Evolutionary conservation across 805 yeast species (phyloP), one percentile per base, ranked within the genome.

Genomic region (Saturnispora kantuleensis): DNA sequence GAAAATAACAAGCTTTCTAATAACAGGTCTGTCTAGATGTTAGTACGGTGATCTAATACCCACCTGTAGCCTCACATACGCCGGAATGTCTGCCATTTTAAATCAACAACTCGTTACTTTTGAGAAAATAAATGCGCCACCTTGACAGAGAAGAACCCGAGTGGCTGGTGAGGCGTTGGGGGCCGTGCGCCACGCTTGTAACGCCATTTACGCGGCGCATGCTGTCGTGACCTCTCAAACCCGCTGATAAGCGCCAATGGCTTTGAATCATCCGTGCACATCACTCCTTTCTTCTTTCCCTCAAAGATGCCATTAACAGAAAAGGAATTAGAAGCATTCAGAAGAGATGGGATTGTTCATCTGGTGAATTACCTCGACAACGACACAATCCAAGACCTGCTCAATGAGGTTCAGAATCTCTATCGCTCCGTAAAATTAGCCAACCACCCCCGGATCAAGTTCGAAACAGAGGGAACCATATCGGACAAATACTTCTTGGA

Each of bases 401-500:
- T 77, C 36, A 42, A 49, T 0, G 69, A 71, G 49, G 67, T 84
- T 2, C 62, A 65, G 11, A 44, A 58, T 15, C 62, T 84, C 26
- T 65, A 81, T 38, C 50, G 56, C 1, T 63, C 68, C 6, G 69
- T 84, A 41, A 80, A 80, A 50, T 52, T 79, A 7, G 52, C 63
- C 2, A 62, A 62, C 7, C 93, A 84, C 53, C 90, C 94, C 12
- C 56, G 73, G 57, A 83, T 89, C 10, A 74, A 71, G 56, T 84
- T 84, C 67, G 76, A 78, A 32, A 84, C 93, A 1, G 68, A 69
- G 21, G 69, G 65, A 3, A 66, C 68, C 16, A 70, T 84, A 37
- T 89, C 90, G 1, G 89, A 84, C 59, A 68, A 73, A 11, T 84
- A 84, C 58, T 84, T 84, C 57, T 60, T 84, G 28, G 69, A 74